These are phyloP conservation scores for Fusarium denticulatum DNA, from an alignment of 2,329 filamentous ascomycete species.

Conservation along the genomic window DNA sequence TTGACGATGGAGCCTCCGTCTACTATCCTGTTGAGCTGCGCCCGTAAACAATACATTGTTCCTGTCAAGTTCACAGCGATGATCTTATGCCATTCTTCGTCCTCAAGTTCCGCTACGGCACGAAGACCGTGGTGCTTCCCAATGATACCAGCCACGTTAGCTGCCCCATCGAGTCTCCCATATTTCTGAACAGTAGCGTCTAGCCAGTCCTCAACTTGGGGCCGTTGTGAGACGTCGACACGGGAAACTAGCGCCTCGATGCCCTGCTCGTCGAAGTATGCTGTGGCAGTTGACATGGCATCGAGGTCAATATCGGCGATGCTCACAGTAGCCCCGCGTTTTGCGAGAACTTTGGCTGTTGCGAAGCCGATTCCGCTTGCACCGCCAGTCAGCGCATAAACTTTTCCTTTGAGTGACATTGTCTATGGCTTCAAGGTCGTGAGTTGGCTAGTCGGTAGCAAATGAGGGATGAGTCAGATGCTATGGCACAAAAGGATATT, in stretches of 20 bases:
- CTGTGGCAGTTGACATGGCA: constrained; percentile 44
- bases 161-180: constrained; percentile 64
- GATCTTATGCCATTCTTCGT: constrained; percentile 60
- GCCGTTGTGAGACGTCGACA: constrained; percentile 59
- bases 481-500: not conserved
- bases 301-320: constrained; percentile 51
- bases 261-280: constrained; percentile 45
- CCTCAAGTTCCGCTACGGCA: constrained; percentile 55
- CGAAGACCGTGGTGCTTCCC: constrained; percentile 55
- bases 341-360: constrained; percentile 50
- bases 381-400: constrained; percentile 55
- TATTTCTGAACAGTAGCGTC: constrained; percentile 56
- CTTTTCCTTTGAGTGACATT: constrained; percentile 48
- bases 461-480: not conserved
- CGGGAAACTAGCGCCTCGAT: constrained; percentile 49
- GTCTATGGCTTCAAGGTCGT: not conserved
- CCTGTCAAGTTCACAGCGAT: constrained; percentile 61
- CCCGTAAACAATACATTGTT: constrained; percentile 62
- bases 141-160: constrained; percentile 65
- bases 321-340: constrained; percentile 51
- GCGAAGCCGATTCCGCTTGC: constrained; percentile 57
- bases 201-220: constrained; percentile 63
- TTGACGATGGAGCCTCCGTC: constrained; percentile 68
- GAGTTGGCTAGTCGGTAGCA: not conserved
- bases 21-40: constrained; percentile 52